phyloP scores from a whole-genome alignment of 164 flowering plant genomes.

The Tinospora cordifolia region DNA sequence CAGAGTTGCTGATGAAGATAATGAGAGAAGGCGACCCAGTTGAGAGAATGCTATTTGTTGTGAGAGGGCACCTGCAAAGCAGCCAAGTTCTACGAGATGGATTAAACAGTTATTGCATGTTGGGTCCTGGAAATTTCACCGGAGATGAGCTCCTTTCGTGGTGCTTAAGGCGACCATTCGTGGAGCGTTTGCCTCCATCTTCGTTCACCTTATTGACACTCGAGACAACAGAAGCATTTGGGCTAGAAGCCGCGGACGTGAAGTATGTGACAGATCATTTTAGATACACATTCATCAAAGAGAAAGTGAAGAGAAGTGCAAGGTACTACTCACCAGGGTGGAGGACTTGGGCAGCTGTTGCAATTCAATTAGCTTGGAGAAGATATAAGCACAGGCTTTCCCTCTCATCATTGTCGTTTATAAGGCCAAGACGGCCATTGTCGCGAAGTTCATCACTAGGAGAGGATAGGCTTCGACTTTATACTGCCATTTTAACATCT shows the following conservation, averaged over 20 bases:
- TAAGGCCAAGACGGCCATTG: constrained; percentile 74
- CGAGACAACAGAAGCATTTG: constrained; percentile 88
- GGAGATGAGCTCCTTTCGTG: constrained; percentile 93
- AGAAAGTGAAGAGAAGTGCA: constrained; percentile 77
- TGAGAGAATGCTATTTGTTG: constrained; percentile 82
- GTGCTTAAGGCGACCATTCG: constrained; percentile 81
- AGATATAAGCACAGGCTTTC: constrained; percentile 73
- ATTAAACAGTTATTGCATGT: constrained; percentile 82
- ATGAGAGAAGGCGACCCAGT: constrained; percentile 92
- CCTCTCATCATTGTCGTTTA: constrained; percentile 71
- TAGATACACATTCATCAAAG: constrained; percentile 84
- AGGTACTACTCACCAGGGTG: constrained; percentile 91
- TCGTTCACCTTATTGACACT: constrained; percentile 69
- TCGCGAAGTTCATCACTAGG: constrained; percentile 74
- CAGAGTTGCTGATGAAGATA: constrained; percentile 33
- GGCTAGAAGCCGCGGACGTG: constrained; percentile 78
- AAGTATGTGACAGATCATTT: constrained; percentile 94
- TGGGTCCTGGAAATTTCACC: constrained; percentile 94
- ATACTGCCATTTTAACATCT: constrained; percentile 82
- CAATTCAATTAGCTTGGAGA: constrained; percentile 91
- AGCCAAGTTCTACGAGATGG: constrained; percentile 87
- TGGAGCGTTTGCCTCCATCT: constrained; percentile 82
- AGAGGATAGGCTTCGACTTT: constrained; percentile 79
- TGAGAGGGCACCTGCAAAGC: constrained; percentile 87
- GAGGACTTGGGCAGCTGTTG: constrained; percentile 98